Conservation (phyloP, 108 stramenopile genomes). For the Pseudonitzschia multistriata region DNA sequence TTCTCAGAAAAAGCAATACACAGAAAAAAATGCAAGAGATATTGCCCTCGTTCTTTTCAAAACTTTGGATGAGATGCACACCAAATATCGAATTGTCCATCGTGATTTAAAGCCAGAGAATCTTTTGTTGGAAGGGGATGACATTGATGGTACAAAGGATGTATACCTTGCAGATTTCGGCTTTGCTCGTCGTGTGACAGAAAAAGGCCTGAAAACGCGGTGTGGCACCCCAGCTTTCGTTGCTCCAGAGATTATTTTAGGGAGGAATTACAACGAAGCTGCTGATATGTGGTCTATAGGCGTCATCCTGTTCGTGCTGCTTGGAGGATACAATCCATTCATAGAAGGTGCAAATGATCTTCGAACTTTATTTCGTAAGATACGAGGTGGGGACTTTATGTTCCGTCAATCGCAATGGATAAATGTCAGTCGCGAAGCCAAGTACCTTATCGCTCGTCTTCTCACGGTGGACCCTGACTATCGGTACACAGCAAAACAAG, state of each 20-base stretch:
- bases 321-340: slow-evolving; percentile 73
- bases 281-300: slow-evolving; percentile 94
- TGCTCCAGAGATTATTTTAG: slow-evolving; percentile 83
- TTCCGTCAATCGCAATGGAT: slow-evolving; percentile 76
- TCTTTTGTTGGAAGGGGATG: slow-evolving; percentile 59
- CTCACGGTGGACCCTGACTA: slow-evolving; percentile 67
- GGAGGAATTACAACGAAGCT: slow-evolving; percentile 60
- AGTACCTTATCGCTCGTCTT: slow-evolving; percentile 66
- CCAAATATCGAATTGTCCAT: slow-evolving; percentile 74
- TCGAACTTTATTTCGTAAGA: slow-evolving; percentile 59
- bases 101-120: slow-evolving; percentile 90
- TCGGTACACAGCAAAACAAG: slow-evolving; percentile 63
- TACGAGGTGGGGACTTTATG: slow-evolving; percentile 62
- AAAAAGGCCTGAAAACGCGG: slow-evolving; percentile 66
- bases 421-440: slow-evolving; percentile 65
- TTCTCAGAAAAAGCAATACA: slow-evolving; percentile 65
- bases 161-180: slow-evolving; percentile 93
- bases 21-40: slow-evolving; percentile 84
- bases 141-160: slow-evolving; percentile 12
- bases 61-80: slow-evolving; percentile 78
- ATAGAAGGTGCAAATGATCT: slow-evolving; percentile 47
- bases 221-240: slow-evolving; percentile 93
- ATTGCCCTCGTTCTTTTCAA: slow-evolving; percentile 58
- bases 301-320: slow-evolving; percentile 85
- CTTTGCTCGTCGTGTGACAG: slow-evolving; percentile 70